Evolutionary conservation across 352 stramenopile species (phyloP).

Genomic region (Pythium biforme): DNA sequence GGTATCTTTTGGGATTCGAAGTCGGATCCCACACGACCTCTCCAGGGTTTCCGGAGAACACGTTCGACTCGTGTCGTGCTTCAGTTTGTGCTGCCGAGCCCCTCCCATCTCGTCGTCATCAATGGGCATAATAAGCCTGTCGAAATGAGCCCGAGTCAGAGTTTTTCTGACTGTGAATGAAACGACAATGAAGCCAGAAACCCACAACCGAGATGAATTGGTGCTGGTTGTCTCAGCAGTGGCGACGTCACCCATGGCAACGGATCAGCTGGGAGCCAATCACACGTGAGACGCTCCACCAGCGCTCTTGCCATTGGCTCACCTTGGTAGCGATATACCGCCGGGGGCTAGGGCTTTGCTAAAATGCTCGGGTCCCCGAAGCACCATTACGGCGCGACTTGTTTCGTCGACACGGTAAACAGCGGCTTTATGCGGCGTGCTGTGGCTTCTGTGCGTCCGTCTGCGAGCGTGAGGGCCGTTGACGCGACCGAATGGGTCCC

Average conservation of each 20-base stretch:
- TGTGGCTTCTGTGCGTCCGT: background rate
- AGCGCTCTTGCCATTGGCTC: background rate
- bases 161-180: no score
- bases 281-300: background rate
- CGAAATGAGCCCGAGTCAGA: background rate
- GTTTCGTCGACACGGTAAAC: slow-evolving; percentile 11
- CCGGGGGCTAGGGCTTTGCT: background rate
- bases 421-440: background rate
- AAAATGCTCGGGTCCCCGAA: background rate
- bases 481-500: no score
- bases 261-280: slow-evolving; percentile 1
- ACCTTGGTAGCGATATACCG: background rate
- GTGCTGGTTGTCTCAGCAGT: background rate
- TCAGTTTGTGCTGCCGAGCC: background rate
- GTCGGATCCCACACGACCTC: no score
- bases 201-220: background rate
- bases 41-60: no score
- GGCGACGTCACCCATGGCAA: no score
- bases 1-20: no score
- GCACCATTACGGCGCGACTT: slow-evolving; percentile 1
- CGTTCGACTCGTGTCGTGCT: background rate
- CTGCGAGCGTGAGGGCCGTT: no score
- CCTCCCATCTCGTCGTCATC: background rate
- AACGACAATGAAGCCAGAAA: background rate
- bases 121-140: background rate